Conservation (phyloP, 345 rosid genomes). For the Sapria himalayana region DNA sequence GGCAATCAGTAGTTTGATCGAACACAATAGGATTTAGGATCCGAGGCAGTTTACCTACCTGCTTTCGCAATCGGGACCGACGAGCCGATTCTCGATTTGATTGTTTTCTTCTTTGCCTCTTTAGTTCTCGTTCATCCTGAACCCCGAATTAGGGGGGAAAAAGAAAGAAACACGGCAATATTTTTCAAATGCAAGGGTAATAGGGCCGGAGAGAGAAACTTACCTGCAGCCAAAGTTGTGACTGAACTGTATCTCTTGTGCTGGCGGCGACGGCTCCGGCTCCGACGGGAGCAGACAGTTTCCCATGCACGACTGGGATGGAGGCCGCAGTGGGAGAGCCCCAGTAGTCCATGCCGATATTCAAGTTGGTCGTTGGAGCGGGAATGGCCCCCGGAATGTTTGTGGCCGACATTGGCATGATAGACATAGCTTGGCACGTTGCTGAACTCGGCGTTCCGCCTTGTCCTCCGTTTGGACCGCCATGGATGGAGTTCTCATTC, state of each 20-base stretch:
- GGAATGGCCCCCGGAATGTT: constrained; percentile 36
- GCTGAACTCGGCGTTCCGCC: constrained; percentile 21
- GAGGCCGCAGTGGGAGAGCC: constrained; percentile 46
- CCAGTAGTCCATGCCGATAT: constrained; percentile 99
- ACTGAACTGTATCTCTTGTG: constrained; percentile 48
- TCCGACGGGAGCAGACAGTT: constrained; percentile 44
- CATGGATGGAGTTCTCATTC: constrained; percentile 50
- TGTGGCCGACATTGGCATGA: constrained; percentile 41
- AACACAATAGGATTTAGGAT: too few relatives aligned
- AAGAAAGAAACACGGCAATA: not conserved
- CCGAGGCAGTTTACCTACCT: constrained; percentile 30
- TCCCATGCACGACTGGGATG: constrained; percentile 47
- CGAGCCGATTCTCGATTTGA: constrained; percentile 98
- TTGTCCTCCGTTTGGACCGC: constrained; percentile 50
- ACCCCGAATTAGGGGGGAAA: constrained; percentile 3
- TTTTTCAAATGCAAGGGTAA: not conserved
- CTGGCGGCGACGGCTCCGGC: constrained; percentile 42
- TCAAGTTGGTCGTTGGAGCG: constrained; percentile 78
- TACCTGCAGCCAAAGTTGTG: constrained; percentile 85
- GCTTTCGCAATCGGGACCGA: constrained; percentile 87
- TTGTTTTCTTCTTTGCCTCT: constrained; percentile 90
- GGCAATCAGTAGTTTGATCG: too few relatives aligned
- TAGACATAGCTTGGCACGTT: constrained; percentile 29
- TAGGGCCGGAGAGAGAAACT: not conserved
- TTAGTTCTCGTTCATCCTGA: constrained; percentile 87